phyloP scores from a whole-genome alignment of 202 grass and related monocot genomes.

The Zizania palustris region DNA sequence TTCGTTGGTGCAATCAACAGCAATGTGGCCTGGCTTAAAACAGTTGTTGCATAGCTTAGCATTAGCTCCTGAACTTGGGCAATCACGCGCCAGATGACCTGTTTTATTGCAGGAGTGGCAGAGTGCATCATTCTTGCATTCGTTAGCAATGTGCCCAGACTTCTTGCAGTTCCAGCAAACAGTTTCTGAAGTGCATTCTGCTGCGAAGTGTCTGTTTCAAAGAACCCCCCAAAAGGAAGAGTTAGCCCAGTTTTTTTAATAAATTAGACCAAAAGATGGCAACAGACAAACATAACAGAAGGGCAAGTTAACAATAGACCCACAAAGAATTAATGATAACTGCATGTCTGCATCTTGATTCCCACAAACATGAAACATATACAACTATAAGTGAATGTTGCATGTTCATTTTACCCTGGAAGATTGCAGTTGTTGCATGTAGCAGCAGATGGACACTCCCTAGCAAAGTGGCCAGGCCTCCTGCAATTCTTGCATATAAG shows the following conservation, averaged over 20 bases:
- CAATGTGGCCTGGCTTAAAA: slow-evolving; percentile 75
- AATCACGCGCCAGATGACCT: slow-evolving; percentile 79
- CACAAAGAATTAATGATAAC: slow-evolving; percentile 1
- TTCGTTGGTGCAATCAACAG: slow-evolving; percentile 77
- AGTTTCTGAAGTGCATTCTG: slow-evolving; percentile 69
- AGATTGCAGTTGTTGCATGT: slow-evolving; percentile 85
- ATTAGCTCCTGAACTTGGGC: slow-evolving; percentile 57
- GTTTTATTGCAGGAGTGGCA: slow-evolving; percentile 83
- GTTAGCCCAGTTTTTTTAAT: slow-evolving; percentile 17
- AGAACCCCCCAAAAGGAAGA: not conserved
- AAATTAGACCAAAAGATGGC: slow-evolving; percentile 34
- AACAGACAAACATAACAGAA: slow-evolving; percentile 29
- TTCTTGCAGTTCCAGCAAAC: slow-evolving; percentile 97
- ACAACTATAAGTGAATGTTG: slow-evolving; percentile 8
- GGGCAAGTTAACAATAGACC: slow-evolving; percentile 10
- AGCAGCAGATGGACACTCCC: slow-evolving; percentile 70
- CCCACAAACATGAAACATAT: slow-evolving; percentile 7
- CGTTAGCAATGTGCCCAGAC: slow-evolving; percentile 70
- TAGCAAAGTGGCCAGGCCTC: slow-evolving; percentile 78
- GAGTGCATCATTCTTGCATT: slow-evolving; percentile 79
- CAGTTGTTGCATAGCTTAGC: slow-evolving; percentile 87
- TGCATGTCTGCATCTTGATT: slow-evolving; percentile 10
- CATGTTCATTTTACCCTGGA: slow-evolving; percentile 64
- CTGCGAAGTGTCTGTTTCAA: slow-evolving; percentile 68
- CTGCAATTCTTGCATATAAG: slow-evolving; percentile 84